These are phyloP conservation scores for Fusarium staphyleae DNA, from an alignment of 2,329 filamentous ascomycete species.

Conservation along the genomic window DNA sequence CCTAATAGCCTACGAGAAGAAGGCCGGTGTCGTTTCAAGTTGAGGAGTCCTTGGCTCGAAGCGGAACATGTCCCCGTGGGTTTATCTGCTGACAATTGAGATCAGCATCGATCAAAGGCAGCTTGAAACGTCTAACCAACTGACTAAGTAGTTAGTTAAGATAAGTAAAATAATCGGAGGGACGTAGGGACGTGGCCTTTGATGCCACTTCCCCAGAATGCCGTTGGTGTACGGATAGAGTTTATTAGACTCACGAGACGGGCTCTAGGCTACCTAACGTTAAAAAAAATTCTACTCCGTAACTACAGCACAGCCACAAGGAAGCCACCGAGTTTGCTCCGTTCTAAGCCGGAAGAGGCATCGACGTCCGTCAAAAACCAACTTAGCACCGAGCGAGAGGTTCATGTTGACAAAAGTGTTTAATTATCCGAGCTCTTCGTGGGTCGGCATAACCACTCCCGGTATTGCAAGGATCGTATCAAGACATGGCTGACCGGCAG, in stretches of 20 bases:
- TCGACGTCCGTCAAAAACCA: not conserved
- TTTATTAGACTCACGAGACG: not conserved
- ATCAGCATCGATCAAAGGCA: not conserved
- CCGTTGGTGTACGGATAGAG: not conserved
- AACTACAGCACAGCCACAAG: not conserved
- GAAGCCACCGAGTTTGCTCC: not conserved
- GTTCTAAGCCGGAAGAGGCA: not conserved
- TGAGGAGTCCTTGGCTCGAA: not conserved
- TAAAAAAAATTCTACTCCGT: not conserved
- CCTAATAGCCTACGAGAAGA: not conserved
- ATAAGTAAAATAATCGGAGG: not conserved
- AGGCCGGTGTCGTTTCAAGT: slow-evolving; percentile 5
- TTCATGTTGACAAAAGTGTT: too few species aligned
- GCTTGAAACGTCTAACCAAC: not conserved
- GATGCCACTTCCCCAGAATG: not conserved
- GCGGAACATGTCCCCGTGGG: not conserved
- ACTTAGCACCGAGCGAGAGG: too few species aligned
- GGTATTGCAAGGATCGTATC: not conserved
- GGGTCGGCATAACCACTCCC: not conserved
- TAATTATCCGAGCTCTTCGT: not conserved
- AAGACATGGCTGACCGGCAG: not conserved
- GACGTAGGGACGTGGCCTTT: not conserved
- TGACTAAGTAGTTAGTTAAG: not conserved
- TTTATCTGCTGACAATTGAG: not conserved
- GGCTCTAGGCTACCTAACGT: not conserved